Base-by-base conservation (phyloP, 108 stramenopile genomes). In the Schizochytrium sp. region DNA sequence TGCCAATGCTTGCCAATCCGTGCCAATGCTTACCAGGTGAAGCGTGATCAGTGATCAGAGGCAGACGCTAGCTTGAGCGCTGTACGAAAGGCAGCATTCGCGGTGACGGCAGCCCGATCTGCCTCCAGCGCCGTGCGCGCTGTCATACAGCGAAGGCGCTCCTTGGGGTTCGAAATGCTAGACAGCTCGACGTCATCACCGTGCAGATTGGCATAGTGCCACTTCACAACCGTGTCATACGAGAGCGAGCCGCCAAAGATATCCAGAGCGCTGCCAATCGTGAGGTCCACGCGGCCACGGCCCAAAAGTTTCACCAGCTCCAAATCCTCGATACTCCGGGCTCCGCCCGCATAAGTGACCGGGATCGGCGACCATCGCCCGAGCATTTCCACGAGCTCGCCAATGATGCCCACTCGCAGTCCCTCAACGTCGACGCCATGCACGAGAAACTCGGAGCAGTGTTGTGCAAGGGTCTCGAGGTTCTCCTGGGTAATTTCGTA, bases 371-470 rank as follows among this genome's bases (percentile, higher is more conserved):
- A 97, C 58, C 44, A 60, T n/a, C 71, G 92, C 2, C 97, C 98
- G 25, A 99, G 93, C 60, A 97, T 76, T 12, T 59, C 89, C 45
- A 99, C 98, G 44, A 99, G 91, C 91, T 97, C 97, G 90, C 96
- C 95, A 72, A 98, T 90, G 60, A 99, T 97, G 4, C 99, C 99
- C 72, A 96, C 96, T 87, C 96, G 94, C 88, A 95, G 97, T 19
- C 99, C 99, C 93, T 99, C 99, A 29, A 97, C 97, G 71, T 99
- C 99, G 5, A 99, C 99, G 0, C 98, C 99, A 91, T 99, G 99
- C 0, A 99, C 98, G 71, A 99, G 89, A 87, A 98, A 98, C 93
- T 98, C 99, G 72, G 94, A 96, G 88, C 98, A 98, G 91, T 96
- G 96, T 44, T 72, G 59, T 53, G 95, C 92, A 57, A 99, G 91